Evolutionary conservation across 257 asterid species (phyloP).

Genomic region (Catharanthus roseus): DNA sequence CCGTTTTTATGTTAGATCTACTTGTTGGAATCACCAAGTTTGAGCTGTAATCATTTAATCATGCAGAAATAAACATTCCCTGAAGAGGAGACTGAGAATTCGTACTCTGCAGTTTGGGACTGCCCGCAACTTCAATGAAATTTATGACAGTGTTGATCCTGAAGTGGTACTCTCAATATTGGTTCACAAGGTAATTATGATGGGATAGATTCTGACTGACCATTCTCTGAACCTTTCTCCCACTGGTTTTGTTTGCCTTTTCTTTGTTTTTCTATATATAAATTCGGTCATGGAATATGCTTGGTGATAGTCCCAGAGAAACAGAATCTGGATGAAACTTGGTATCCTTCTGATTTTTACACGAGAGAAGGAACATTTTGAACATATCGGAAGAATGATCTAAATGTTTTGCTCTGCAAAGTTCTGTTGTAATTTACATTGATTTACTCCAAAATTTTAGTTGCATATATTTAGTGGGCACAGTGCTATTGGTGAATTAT

Average conservation of each 20-base stretch:
- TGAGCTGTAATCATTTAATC: constrained; percentile 15
- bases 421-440: background rate
- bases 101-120: constrained; percentile 73
- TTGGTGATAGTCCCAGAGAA: background rate
- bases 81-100: constrained; percentile 88
- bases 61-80: constrained; percentile 67
- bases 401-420: background rate
- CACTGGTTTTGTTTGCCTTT: background rate
- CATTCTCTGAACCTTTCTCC: too few species aligned
- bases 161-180: constrained; percentile 88
- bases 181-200: constrained; percentile 70
- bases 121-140: constrained; percentile 71
- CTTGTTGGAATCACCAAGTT: constrained; percentile 1
- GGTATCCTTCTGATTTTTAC: background rate
- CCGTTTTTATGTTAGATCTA: background rate
- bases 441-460: background rate
- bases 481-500: constrained; percentile 1
- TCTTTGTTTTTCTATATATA: background rate
- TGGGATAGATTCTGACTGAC: background rate
- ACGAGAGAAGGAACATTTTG: background rate
- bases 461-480: background rate
- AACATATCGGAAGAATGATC: background rate
- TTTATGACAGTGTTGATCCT: constrained; percentile 86
- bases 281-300: background rate
- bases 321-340: background rate